Evolutionary conservation across 2,329 filamentous ascomycete genomes (phyloP), one percentile per base, ranked within the genome.

Genomic region (Cordyceps farinosa): DNA sequence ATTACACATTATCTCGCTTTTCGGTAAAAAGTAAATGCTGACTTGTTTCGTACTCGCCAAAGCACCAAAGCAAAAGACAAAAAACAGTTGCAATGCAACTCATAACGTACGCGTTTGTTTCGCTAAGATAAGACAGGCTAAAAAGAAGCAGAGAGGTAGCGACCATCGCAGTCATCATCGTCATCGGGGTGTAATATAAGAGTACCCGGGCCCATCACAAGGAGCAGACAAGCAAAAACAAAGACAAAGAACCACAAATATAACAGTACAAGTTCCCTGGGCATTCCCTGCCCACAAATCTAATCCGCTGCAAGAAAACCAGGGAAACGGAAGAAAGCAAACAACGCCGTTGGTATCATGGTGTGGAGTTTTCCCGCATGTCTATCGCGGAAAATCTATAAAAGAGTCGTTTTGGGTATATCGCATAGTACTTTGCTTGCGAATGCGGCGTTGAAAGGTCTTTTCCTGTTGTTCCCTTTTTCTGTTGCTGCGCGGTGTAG

Each of bases 101-200:
- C 67, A 50, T 70, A 66, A 66, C 53, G 17, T 47, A 63, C 48
- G 42, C 54, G 65, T 58, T 64, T 44, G 22, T 63, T 64, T 67
- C 68, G 60, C 62, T 63, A 53, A 47, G 5, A 64, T 59, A 30
- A 50, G 40, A 48, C 22, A 58, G 64, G 58, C 65, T 65, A 65
- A 64, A 45, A 56, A 55, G 64, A 64, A 53, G 22, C 8, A 61
- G 29, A 34, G 65, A 29, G 53, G 64, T 62, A 63, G 64, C 36
- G 45, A 32, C 47, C 36, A 48, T 64, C 7, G 53, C 54, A 62
- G 53, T 57, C 51, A 55, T 66, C 60, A 66, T 54, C 45, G 42
- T 63, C 27, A 50, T 48, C 9, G 15, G 36, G 11, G 27, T 32
- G 10, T 36, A n/a, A 15, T 58, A 11, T 7, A n/a, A 27, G 11